Conservation (phyloP, 2,329 filamentous ascomycete species). For the Aspergillus fijiensis region DNA sequence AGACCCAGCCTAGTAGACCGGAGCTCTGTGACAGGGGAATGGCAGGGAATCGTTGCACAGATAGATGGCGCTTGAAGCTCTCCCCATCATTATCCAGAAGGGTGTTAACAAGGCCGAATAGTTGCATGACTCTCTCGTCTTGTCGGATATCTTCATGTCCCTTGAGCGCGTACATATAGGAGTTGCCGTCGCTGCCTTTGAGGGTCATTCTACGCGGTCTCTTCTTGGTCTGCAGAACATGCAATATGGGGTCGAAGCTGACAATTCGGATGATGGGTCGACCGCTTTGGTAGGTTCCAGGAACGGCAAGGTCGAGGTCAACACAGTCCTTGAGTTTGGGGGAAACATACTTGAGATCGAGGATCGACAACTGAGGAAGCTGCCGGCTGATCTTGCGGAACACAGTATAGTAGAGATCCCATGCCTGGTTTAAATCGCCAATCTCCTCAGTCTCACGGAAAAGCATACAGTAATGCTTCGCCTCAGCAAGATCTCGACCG, state of each 20-base stretch:
- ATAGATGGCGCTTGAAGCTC: constrained; percentile 94
- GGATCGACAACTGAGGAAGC: constrained; percentile 83
- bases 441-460: constrained; percentile 87
- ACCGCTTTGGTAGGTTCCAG: constrained; percentile 84
- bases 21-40: constrained; percentile 97
- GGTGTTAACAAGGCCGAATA: constrained; percentile 97
- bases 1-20: constrained; percentile 92
- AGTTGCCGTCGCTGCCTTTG: constrained; percentile 81
- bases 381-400: constrained; percentile 95
- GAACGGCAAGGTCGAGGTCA: constrained; percentile 89
- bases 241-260: constrained; percentile 85
- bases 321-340: constrained; percentile 84
- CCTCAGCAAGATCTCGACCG: constrained; percentile 89
- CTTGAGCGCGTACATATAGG: constrained; percentile 89
- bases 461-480: constrained; percentile 91
- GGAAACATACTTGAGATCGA: constrained; percentile 96
- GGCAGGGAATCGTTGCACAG: constrained; percentile 93
- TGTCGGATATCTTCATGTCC: constrained; percentile 99
- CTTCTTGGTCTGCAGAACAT: constrained; percentile 95
- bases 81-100: constrained; percentile 90
- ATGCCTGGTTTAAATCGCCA: constrained; percentile 94
- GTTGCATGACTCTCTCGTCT: constrained; percentile 98
- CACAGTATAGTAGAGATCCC: constrained; percentile 98
- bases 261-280: constrained; percentile 79
- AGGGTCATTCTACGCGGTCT: constrained; percentile 85